Evolutionary conservation across 768 basidiomycete species (phyloP), one percentile per base, ranked within the genome.

Genomic region (Podaxis pistillaris): DNA sequence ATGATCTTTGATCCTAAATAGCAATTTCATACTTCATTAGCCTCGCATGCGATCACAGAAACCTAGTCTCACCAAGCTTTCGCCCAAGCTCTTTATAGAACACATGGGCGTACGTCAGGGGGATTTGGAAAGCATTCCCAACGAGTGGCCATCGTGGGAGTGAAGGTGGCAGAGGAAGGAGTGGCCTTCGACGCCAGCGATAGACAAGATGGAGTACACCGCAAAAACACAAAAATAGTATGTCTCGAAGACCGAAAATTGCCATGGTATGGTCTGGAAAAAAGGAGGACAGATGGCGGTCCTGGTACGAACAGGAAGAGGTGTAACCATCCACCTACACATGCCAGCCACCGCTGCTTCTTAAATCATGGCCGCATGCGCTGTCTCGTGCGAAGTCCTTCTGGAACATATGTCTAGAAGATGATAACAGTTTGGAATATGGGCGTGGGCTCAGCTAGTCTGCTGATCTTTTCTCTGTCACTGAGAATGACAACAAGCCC

Each of bases 1-100:
- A 87, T 79, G 40, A 87, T 67, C 58, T 85, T 82, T 7, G 65
- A 65, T 17, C 59, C 65, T 65, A n/a, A 33, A 11, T 22, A 26
- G 8, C 41, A 19, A 15, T 44, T 44, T 15, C 13, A 15, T 11
- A 12, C 9, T 12, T 50, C 12, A 24, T 33, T 53, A 38, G 13
- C 4, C 9, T 4, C 24, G 22, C 4, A 60, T 9, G 4, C 22
- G 24, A 54, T 11, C 22, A 24, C 22, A 1, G 22, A 22, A 26
- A n/a, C 36, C 17, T 7, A 9, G 30, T 17, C 60, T 30, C 19
- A 66, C 66, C 66, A 15, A 64, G 64, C 51, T 52, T 60, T 36
- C 61, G 19, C 22, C 53, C 63, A 51, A 63, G 62, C 3, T 64
- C 57, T 11, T 63, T 47, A 37, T 64, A 58, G 13, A 52, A 47